Evolutionary conservation across 2,329 filamentous ascomycete genomes (phyloP), one percentile per base, ranked within the genome.

Genomic region (Ophiostoma novo-ulmi): DNA sequence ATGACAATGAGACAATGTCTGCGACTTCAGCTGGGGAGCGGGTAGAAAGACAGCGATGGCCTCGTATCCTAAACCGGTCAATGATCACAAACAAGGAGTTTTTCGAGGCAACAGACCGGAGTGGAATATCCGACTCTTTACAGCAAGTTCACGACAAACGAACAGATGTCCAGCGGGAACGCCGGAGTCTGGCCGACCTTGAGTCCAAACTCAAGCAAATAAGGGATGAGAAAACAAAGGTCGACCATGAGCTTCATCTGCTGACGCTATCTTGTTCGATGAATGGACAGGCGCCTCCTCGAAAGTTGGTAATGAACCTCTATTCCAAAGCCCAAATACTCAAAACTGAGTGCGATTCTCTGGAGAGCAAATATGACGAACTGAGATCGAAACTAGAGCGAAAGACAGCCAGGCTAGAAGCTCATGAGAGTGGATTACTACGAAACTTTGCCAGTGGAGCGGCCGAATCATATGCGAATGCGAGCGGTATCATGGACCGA

Each of bases 321-420:
- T 36, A 38, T 38, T 20, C 13, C 35, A 64, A n/a, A 11, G 61
- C 67, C 2, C 67, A 71, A n/a, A 31, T 11, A 1, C 63, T 70
- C 7, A 38, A 70, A 4, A 58, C 55, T n/a, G 55, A 68, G 20
- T 72, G 69, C 48, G 58, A 69, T 22, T 52, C 38, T 0, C 48
- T 81, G 52, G 76, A 79, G 36, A 76, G 80, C 48, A 79, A 81
- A 63, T 77, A 77, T 4, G 75, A 78, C 39, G 75, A 72, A 7
- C 72, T 81, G 20, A 69, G 70, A 22, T 39, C 68, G 8, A 58
- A 61, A 31, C 68, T 70, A 14, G 67, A 73, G 31, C 61, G 35
- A 10, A 38, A 64, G 26, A 20, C 31, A 13, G 22, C 35, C 17
- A 36, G 22, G 13, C 35, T 64, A 35, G 61, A 64, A 35, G 61